Evolutionary conservation across 2,329 filamentous ascomycete genomes (phyloP), one percentile per base, ranked within the genome.

Genomic region (Alternaria incomplexa): DNA sequence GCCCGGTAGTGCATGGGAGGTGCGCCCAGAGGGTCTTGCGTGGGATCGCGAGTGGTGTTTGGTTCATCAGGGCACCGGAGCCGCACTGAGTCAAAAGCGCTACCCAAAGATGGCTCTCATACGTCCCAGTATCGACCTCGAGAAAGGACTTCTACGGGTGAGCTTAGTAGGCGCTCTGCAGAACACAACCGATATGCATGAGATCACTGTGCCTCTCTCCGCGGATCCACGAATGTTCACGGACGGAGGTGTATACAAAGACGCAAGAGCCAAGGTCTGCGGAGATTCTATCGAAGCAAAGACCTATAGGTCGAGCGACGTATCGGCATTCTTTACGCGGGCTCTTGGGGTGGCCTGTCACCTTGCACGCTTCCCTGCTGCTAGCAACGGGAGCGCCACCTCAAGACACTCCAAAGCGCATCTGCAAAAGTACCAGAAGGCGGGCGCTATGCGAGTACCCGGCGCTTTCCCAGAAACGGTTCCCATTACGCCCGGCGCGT

Each of bases 21-120:
- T 98, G 20, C 88, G 87, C 58, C 84, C 87, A 8, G 93, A 97
- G 81, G 96, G 96, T 0, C 84, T 99, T 3, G 91, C 90, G 9
- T 98, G 95, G 93, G 96, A 99, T 78, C 87, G 96, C 64, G 95
- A 98, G 82, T 99, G 96, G 95, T 98, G 95, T 80, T 83, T 99
- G 20, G 85, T 99, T 13, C 94, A 97, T 76, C 87, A 90, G 74
- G 93, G 93, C 46, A 96, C 94, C 1, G 91, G 93, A 0, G 89
- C 90, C 70, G 93, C 91, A 6, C 83, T 99, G 57, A 97, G 88
- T 75, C 95, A 98, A 80, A 99, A 98, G 81, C 86, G 90, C 67
- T 90, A 96, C 75, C 92, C 94, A 3, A 88, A 85, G 32, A 98
- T 99, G 95, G 91, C 93, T 12, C 86, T 97, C 5, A 85, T 99